Evolutionary conservation across 495 filamentous ascomycete genomes (phyloP).

Genomic region (Chaetomium cochliodes): DNA sequence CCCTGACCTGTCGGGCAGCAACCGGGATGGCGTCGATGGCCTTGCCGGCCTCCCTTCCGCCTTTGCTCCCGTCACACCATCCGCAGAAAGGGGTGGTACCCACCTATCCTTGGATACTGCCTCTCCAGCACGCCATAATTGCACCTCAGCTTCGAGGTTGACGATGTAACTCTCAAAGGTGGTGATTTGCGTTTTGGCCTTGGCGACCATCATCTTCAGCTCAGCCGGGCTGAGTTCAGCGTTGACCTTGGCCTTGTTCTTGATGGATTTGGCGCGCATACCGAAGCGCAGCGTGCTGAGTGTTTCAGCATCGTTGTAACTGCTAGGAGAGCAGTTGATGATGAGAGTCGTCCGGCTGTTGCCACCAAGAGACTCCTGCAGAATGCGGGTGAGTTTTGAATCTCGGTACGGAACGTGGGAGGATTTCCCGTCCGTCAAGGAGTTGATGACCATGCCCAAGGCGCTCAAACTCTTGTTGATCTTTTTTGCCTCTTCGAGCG

Average conservation of each 20-base stretch:
- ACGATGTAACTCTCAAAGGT: constrained; percentile 84
- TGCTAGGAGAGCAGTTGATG: constrained; percentile 97
- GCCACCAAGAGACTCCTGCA: constrained; percentile 94
- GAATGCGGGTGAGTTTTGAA: constrained; percentile 93
- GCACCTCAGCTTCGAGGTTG: constrained; percentile 81
- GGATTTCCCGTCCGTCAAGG: constrained; percentile 97
- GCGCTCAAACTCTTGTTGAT: constrained; percentile 99
- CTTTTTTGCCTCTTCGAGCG: constrained; percentile 97
- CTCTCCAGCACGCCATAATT: constrained; percentile 83
- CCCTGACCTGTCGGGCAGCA: constrained; percentile 70
- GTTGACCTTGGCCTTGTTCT: constrained; percentile 99
- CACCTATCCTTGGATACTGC: constrained; percentile 79
- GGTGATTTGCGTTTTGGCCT: constrained; percentile 84
- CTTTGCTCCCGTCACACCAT: constrained; percentile 57
- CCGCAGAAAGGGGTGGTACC: constrained; percentile 58
- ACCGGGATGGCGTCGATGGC: constrained; percentile 79
- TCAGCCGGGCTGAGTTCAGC: constrained; percentile 93
- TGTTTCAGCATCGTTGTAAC: constrained; percentile 96
- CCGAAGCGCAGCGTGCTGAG: constrained; percentile 91
- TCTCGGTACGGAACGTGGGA: constrained; percentile 95
- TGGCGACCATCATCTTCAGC: constrained; percentile 85
- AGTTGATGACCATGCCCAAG: constrained; percentile 98
- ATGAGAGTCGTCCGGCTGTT: constrained; percentile 97
- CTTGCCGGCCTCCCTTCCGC: constrained; percentile 59
- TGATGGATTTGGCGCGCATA: constrained; percentile 95